Evolutionary conservation across 1,284 basidiomycete species (phyloP), one percentile per base, ranked within the genome.

Genomic region (Ganoderma lucidum): DNA sequence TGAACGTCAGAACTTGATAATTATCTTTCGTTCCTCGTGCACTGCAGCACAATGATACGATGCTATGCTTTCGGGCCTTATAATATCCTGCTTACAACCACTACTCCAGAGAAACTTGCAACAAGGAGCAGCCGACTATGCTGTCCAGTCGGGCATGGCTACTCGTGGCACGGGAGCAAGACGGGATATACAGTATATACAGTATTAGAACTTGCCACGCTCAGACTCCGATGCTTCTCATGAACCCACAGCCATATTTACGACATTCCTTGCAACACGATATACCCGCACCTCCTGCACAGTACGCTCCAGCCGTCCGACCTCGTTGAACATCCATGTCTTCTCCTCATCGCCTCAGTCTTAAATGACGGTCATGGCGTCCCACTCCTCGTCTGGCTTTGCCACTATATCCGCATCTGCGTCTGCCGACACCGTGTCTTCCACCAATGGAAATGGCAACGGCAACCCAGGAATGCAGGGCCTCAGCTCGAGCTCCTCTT

Each of bases 401-500:
- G 10, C 23, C 10, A 15, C 59, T 10, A 28, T 39, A 28, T 41
- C 59, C 37, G 6, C 23, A 15, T 30, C 59, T 41, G 59, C 23
- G 12, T 39, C n/a, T 8, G 42, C 59, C 23, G 23, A 61, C 1
- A 28, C 59, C 30, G 30, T 30, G 5, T 42, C 39, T n/a, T 12
- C 59, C n/a, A 28, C 10, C 39, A 30, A 23, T 42, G 59, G 39
- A 1, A 42, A 44, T 39, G 59, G 39, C 9, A 42, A 23, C 19
- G 58, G 37, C 19, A 41, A 42, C n/a, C 28, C 59, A n/a, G 58
- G 58, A 14, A 39, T 37, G 39, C 39, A 19, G 30, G 59, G 59
- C 32, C 56, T 66, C n/a, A 61, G 39, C 30, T 72, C 72, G 28
- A 72, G 53, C 64, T 77, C 75, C 2, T 77, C 77, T 10, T 75